These are phyloP conservation scores for Leersia perrieri DNA, from an alignment of 176 grass and related monocot species.

Conservation along the genomic window DNA sequence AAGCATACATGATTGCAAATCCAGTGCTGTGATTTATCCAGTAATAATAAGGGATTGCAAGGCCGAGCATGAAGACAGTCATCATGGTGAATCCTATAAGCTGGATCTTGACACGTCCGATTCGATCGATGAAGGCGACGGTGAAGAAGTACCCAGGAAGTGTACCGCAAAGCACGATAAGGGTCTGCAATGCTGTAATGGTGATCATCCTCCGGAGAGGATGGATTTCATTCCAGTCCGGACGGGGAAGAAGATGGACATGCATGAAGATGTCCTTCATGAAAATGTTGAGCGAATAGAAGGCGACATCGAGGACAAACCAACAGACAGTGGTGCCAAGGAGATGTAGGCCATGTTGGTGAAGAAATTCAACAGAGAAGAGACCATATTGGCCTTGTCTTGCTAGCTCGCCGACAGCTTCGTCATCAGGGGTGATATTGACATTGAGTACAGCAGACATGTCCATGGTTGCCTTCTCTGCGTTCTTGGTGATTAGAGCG, in stretches of 20 bases:
- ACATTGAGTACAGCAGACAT: slow-evolving; percentile 13
- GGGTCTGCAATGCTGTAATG: background rate
- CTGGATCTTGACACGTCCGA: slow-evolving; percentile 35
- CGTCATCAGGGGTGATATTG: background rate
- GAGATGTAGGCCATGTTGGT: slow-evolving; percentile 24
- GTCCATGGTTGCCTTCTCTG: background rate
- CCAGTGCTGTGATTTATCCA: background rate
- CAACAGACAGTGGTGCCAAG: slow-evolving; percentile 23
- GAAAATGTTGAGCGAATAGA: slow-evolving; percentile 43
- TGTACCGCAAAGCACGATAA: slow-evolving; percentile 7
- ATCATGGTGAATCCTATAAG: slow-evolving; percentile 33
- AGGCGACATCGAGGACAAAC: slow-evolving; percentile 30
- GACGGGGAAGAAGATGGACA: background rate
- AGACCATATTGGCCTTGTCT: background rate
- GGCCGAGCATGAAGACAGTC: slow-evolving; percentile 22
- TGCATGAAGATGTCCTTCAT: slow-evolving; percentile 33
- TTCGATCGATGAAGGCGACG: background rate
- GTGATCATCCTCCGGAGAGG: background rate
- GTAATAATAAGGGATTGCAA: background rate
- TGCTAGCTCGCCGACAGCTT: background rate
- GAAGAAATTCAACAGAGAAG: slow-evolving; percentile 2
- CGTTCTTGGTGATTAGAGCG: slow-evolving; percentile 45
- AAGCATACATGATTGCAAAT: slow-evolving; percentile 14
- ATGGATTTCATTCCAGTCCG: background rate
- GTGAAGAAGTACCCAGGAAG: slow-evolving; percentile 34